These are phyloP conservation scores for Phylloporus sp. DNA, from an alignment of 768 basidiomycete genomes.

Conservation along the genomic window DNA sequence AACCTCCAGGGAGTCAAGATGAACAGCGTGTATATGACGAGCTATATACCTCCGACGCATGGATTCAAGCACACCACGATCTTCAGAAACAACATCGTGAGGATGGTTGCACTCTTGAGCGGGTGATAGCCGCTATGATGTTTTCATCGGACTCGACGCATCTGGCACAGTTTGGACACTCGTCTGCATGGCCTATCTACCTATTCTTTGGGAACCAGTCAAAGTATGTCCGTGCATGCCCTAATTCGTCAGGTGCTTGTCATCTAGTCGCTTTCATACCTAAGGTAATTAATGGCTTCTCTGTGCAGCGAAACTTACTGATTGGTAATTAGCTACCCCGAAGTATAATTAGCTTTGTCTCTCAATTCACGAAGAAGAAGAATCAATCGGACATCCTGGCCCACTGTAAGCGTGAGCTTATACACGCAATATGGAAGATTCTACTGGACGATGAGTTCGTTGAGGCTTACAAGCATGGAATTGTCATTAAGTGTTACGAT, in stretches of 20 bases:
- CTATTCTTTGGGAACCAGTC: constrained; percentile 5
- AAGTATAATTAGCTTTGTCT: neutral
- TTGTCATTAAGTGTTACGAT: no score
- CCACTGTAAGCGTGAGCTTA: constrained; percentile 8
- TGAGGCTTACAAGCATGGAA: no score
- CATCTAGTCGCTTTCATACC: constrained; percentile 3
- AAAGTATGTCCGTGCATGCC: neutral
- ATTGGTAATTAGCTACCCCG: neutral
- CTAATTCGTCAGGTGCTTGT: neutral
- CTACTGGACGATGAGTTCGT: no score
- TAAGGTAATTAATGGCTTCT: neutral
- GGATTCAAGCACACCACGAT: constrained; percentile 19
- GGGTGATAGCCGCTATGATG: constrained; percentile 17
- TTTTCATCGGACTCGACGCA: constrained; percentile 20
- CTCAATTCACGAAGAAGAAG: neutral
- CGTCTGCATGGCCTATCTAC: constrained; percentile 7
- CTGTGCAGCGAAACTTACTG: no score
- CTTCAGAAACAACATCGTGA: constrained; percentile 15
- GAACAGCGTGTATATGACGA: constrained; percentile 21
- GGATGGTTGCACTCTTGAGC: constrained; percentile 13
- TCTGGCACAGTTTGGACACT: constrained; percentile 12
- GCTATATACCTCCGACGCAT: constrained; percentile 23
- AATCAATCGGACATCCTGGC: neutral
- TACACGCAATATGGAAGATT: no score
- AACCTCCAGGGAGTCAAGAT: constrained; percentile 1